phyloP scores from a whole-genome alignment of 108 stramenopile genomes.

The Licmophora abbreviata region DNA sequence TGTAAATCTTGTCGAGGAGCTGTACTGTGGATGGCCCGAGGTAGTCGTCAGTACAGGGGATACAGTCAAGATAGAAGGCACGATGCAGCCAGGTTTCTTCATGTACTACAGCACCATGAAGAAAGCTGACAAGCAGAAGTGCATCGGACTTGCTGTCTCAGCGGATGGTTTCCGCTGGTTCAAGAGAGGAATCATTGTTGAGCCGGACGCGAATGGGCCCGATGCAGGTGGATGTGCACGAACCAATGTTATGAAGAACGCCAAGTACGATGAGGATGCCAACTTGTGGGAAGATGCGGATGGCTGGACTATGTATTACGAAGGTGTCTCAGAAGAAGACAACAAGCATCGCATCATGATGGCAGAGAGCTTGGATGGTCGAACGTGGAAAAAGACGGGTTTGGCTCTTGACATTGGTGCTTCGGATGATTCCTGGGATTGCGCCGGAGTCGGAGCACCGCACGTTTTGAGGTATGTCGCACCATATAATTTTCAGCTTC shows the following conservation, averaged over 20 bases:
- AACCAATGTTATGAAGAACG: conserved; percentile 60
- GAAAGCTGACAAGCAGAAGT: conserved; percentile 69
- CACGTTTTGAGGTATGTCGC: conserved; percentile 73
- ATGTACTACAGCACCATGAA: conserved; percentile 92
- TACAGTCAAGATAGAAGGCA: conserved; percentile 12
- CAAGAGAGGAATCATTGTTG: conserved; percentile 59
- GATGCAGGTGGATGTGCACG: conserved; percentile 78
- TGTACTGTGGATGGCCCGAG: conserved; percentile 91
- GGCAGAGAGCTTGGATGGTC: conserved; percentile 61
- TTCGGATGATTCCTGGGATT: conserved; percentile 57
- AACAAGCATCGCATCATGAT: conserved; percentile 70
- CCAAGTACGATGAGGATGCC: conserved; percentile 29
- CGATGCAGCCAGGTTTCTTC: conserved; percentile 52
- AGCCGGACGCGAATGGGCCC: conserved; percentile 47
- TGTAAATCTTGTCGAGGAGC: conserved; percentile 57
- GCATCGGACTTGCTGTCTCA: conserved; percentile 67
- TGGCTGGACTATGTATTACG: conserved; percentile 71
- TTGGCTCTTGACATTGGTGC: conserved; percentile 67
- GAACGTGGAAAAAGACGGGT: conserved; percentile 64
- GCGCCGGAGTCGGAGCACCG: conserved; percentile 70
- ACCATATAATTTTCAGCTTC: conserved; percentile 12
- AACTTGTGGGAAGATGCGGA: conserved; percentile 37
- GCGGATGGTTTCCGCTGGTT: conserved; percentile 79
- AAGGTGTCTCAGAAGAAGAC: conserved; percentile 64
- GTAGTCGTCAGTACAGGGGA: conserved; percentile 50